phyloP scores from a whole-genome alignment of 176 grass and related monocot species.

The Puccinellia tenuiflora region DNA sequence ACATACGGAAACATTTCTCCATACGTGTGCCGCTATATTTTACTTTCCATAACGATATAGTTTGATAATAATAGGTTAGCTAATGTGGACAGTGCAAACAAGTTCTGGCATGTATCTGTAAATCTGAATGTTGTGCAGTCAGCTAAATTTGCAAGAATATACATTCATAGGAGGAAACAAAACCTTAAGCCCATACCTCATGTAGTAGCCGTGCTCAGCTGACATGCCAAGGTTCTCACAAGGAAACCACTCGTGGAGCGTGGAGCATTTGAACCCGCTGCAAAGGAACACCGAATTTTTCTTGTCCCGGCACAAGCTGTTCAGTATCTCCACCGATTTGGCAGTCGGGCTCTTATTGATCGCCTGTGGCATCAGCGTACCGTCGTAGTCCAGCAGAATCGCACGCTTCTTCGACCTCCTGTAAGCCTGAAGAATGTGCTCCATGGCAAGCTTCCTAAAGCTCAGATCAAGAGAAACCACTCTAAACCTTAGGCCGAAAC shows the following conservation, averaged over 20 bases:
- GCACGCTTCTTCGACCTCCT: slow-evolving; percentile 55
- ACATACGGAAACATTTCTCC: background rate
- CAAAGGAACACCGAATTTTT: slow-evolving; percentile 72
- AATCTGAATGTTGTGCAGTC: background rate
- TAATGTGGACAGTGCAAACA: background rate
- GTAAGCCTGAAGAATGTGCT: slow-evolving; percentile 75
- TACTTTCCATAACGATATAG: background rate
- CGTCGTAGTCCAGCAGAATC: slow-evolving; percentile 82
- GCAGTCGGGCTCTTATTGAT: slow-evolving; percentile 58
- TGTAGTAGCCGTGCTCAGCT: slow-evolving; percentile 88
- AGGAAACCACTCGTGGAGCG: slow-evolving; percentile 64
- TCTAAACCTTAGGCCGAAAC: slow-evolving; percentile 72
- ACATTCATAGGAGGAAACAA: background rate
- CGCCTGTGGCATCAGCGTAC: slow-evolving; percentile 83
- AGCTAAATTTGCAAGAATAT: background rate
- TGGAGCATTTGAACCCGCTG: slow-evolving; percentile 47
- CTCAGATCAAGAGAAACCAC: slow-evolving; percentile 75
- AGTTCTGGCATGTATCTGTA: background rate
- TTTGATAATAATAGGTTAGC: background rate
- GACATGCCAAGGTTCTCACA: slow-evolving; percentile 75
- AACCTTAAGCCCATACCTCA: slow-evolving; percentile 53
- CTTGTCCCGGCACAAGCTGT: slow-evolving; percentile 59
- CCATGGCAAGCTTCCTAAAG: slow-evolving; percentile 86
- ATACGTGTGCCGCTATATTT: background rate
- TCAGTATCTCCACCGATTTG: slow-evolving; percentile 59